Conservation (phyloP, 1,139 yeast species). For the Suhomyces kunorum region DNA sequence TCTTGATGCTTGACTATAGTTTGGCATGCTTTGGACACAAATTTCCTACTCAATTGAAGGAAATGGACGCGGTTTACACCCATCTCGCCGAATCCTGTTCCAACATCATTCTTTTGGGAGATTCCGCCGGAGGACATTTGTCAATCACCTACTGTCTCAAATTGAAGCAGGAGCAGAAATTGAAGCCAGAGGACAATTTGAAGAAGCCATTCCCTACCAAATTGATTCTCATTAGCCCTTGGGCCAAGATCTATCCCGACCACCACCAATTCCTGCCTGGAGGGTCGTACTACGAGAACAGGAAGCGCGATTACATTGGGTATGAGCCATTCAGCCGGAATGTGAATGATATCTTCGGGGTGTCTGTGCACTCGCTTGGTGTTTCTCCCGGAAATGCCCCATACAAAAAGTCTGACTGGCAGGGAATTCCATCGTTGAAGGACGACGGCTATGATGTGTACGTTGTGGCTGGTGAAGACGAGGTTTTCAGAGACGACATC, state of each 20-base stretch:
- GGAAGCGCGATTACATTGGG: slow-evolving; percentile 34
- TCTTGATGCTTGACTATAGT: slow-evolving; percentile 42
- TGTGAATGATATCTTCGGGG: slow-evolving; percentile 29
- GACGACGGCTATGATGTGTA: slow-evolving; percentile 30
- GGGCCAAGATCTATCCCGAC: slow-evolving; percentile 32
- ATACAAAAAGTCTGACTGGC: slow-evolving; percentile 32
- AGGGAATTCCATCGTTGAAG: slow-evolving; percentile 33
- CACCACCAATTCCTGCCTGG: slow-evolving; percentile 26
- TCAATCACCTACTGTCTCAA: slow-evolving; percentile 32
- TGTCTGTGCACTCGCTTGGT: slow-evolving; percentile 18
- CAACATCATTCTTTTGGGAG: slow-evolving; percentile 40
- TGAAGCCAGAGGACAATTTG: slow-evolving; percentile 12
- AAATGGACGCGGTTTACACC: slow-evolving; percentile 34
- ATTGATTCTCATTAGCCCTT: slow-evolving; percentile 40
- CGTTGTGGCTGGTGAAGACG: slow-evolving; percentile 46
- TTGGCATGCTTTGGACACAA: slow-evolving; percentile 34
- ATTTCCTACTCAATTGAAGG: slow-evolving; percentile 39
- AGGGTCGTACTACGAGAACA: slow-evolving; percentile 38
- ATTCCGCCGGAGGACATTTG: slow-evolving; percentile 47
- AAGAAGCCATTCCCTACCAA: slow-evolving; percentile 31
- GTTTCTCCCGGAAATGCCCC: slow-evolving; percentile 25
- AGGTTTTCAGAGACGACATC: slow-evolving; percentile 45
- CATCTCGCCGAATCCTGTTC: slow-evolving; percentile 29
- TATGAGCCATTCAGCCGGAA: slow-evolving; percentile 34
- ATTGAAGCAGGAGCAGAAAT: slow-evolving; percentile 19